A percentile compares a stretch with the other conserved stretches of the same genome.
phyloP scores from a whole-genome alignment of 1,139 yeast genomes.

The Pichia sp. region DNA sequence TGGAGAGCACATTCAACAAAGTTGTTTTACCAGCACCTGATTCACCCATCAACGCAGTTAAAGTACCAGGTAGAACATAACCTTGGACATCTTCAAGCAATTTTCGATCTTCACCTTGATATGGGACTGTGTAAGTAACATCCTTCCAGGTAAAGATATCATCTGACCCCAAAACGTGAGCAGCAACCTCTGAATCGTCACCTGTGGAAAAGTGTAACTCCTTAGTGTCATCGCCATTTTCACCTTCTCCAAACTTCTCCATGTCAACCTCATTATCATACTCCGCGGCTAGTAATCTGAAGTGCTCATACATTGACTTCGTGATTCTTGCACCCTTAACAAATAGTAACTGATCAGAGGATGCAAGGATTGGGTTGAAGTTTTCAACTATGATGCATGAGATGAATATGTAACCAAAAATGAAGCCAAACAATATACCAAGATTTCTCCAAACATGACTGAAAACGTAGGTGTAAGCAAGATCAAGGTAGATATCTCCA shows the following conservation, averaged over 20 bases:
- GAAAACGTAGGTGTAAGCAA: conserved; percentile 33
- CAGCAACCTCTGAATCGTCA: neutral
- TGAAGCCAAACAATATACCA: conserved; percentile 43
- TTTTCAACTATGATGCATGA: conserved; percentile 32
- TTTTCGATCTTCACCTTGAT: conserved; percentile 33
- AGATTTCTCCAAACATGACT: conserved; percentile 45
- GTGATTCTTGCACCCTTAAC: conserved; percentile 13
- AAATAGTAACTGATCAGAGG: conserved; percentile 19
- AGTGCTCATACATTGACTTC: neutral
- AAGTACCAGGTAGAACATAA: conserved; percentile 47
- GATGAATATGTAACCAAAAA: conserved; percentile 31
- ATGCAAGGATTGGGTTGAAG: conserved; percentile 13
- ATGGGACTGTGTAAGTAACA: conserved; percentile 29
- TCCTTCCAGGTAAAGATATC: conserved; percentile 41
- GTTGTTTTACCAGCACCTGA: conserved; percentile 71
- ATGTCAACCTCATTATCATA: neutral
- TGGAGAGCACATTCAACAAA: conserved; percentile 48
- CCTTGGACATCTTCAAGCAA: conserved; percentile 48
- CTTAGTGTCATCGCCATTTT: neutral
- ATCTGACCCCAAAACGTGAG: conserved; percentile 9
- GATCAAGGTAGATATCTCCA: conserved; percentile 37
- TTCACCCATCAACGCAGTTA: conserved; percentile 60
- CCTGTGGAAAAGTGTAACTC: too few relatives aligned
- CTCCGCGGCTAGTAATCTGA: neutral
- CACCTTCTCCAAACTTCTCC: conserved; percentile 4